These are phyloP conservation scores for Stereum hirsutum DNA, from an alignment of 1,284 basidiomycete genomes.

Conservation along the genomic window DNA sequence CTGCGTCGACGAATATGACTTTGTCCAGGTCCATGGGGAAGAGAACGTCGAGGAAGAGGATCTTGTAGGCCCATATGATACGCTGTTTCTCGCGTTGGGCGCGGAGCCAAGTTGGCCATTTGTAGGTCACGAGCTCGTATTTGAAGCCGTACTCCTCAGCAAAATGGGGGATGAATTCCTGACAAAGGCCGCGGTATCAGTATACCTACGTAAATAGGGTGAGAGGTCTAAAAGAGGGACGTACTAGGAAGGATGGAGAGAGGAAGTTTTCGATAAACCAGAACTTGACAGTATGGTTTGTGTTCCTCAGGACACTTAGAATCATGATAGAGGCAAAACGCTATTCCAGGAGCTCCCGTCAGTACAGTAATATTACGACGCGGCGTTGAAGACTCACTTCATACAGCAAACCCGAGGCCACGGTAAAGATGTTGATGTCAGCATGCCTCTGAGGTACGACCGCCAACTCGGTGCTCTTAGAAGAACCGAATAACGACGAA, in stretches of 20 bases:
- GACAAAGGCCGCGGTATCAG: conserved; percentile 4
- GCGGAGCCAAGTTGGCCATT: conserved; percentile 98
- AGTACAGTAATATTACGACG: conserved; percentile 1
- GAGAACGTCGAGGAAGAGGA: conserved; percentile 95
- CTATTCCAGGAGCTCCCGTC: conserved; percentile 31
- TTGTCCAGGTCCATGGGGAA: conserved; percentile 98
- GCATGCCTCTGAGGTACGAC: conserved; percentile 42
- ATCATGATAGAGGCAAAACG: conserved; percentile 99
- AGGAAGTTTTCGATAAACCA: conserved; percentile 99
- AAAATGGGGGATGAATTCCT: conserved; percentile 94
- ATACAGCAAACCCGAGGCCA: conserved; percentile 93
- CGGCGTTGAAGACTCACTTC: conserved; percentile 46
- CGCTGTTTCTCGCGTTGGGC: conserved; percentile 95
- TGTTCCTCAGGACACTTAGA: conserved; percentile 89
- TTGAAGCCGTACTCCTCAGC: conserved; percentile 88
- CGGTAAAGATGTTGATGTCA: conserved; percentile 98
- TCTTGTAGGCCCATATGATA: conserved; percentile 99
- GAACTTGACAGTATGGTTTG: conserved; percentile 91
- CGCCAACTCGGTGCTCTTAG: conserved; percentile 19
- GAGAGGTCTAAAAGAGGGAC: conserved; percentile 14
- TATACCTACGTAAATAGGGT: neutral
- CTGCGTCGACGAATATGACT: conserved; percentile 97
- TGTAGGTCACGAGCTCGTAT: conserved; percentile 96
- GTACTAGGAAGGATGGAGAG: conserved; percentile 90
- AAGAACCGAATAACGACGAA: conserved; percentile 42